Evolutionary conservation across 2,329 filamentous ascomycete genomes (phyloP), one percentile per base, ranked within the genome.

Genomic region (Dactylellina sp.): DNA sequence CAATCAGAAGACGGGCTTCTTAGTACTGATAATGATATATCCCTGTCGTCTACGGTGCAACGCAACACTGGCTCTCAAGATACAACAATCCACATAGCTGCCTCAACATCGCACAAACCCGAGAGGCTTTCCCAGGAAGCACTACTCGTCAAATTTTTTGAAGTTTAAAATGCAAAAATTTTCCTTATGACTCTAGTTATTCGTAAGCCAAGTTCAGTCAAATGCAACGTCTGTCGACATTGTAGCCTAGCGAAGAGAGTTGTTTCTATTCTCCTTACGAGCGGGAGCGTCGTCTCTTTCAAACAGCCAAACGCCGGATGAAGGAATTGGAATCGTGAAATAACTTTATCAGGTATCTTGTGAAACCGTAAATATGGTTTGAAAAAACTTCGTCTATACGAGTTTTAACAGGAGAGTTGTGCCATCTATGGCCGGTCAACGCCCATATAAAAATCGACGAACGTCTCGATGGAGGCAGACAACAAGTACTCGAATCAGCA

Each of bases 41-140:
- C 37, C 37, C 37, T 40, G 50, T 40, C 50, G 32, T 39, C 32
- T 39, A 40, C 16, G 28, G 52, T 66, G 53, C 44, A 66, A 66
- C 62, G 32, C 62, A 49, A 46, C 20, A 3, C 20, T 2, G 14
- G 3, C 9, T 40, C 14, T 46, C 14, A 46, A 18, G 20, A 46
- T 46, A 46, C 42, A 9, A 46, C 42, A 22, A 22, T 46, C 9
- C 20, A 22, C 7, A 20, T 46, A 4, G 42, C 16, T 40, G 46
- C 46, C 46, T 50, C 22, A 2, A 12, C 28, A 22, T 50, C 24
- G 46, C 14, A 50, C 46, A 28, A 40, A 40, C n/a, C 11, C 11
- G 11, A 14, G 12, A 16, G 37, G 12, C 3, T 40, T 40, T 16
- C n/a, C 37, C n/a, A 12, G 3, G 37, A 14, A 12, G 37, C 37